Evolutionary conservation across 768 basidiomycete genomes (phyloP).

Genomic region (Tulasnella sp.): DNA sequence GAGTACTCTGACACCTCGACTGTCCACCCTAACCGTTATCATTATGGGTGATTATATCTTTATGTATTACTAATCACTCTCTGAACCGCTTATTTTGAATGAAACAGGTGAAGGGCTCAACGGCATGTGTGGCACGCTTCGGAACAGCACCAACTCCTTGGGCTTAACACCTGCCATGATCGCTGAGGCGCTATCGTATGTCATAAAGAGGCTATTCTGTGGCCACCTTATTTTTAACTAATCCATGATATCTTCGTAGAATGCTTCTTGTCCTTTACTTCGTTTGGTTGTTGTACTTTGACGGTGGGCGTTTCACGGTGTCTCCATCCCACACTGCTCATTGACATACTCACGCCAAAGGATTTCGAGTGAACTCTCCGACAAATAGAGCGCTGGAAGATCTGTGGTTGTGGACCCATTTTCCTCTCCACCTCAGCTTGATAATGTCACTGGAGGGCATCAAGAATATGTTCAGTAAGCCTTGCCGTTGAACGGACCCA

Average conservation of each 20-base stretch:
- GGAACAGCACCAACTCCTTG: background rate
- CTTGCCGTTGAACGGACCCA: background rate
- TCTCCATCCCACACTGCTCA: too few species aligned
- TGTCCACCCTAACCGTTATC: background rate
- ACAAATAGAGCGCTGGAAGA: background rate
- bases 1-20: background rate
- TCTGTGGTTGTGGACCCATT: background rate
- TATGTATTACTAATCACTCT: too few species aligned
- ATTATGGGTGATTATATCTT: background rate
- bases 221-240: too few species aligned
- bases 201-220: too few species aligned
- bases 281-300: slow-evolving; percentile 2
- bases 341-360: too few species aligned
- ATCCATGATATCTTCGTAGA: too few species aligned
- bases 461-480: slow-evolving; percentile 1
- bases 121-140: background rate
- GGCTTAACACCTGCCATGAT: background rate
- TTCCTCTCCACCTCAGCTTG: background rate
- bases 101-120: background rate
- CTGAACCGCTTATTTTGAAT: too few species aligned
- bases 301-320: too few species aligned
- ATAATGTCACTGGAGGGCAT: background rate
- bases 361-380: background rate
- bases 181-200: background rate
- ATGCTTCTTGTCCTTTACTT: background rate